phyloP scores from a whole-genome alignment of 164 flowering plant genomes.

The Kalanchoe fedtschenkoi region DNA sequence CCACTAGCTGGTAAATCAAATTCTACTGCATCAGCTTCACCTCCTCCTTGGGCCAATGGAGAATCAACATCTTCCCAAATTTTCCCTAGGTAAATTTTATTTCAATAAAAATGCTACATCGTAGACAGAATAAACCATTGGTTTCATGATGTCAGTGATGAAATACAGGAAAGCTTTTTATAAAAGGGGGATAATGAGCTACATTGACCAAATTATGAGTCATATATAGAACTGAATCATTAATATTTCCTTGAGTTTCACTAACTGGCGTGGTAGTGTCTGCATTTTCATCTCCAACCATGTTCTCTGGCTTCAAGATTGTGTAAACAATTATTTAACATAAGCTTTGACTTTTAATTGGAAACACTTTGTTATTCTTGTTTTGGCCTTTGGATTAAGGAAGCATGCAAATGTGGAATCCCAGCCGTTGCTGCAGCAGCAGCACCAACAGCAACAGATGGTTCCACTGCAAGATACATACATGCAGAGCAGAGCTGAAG shows the following conservation, averaged over 20 bases:
- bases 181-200: neutral
- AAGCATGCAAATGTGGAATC: slow-evolving; percentile 57
- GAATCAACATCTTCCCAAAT: slow-evolving; percentile 49
- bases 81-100: slow-evolving; percentile 45
- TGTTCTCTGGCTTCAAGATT: neutral
- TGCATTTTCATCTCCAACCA: neutral
- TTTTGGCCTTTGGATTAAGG: slow-evolving; percentile 23
- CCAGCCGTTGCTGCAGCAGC: slow-evolving; percentile 57
- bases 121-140: neutral
- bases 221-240: too few species aligned
- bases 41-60: slow-evolving; percentile 88
- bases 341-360: neutral
- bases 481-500: slow-evolving; percentile 98
- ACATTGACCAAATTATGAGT: neutral
- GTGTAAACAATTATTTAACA: neutral
- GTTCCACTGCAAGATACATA: slow-evolving; percentile 86
- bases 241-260: too few species aligned
- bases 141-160: neutral
- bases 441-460: slow-evolving; percentile 71
- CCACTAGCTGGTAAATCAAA: slow-evolving; percentile 62
- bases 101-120: neutral
- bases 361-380: neutral
- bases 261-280: too few species aligned
- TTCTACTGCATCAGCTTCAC: slow-evolving; percentile 34
- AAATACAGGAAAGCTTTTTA: neutral